A percentile compares a stretch with the other conserved stretches of the same genome.
Conservation (phyloP, 1,139 yeast species). For the Yamadazyma diospyri region DNA sequence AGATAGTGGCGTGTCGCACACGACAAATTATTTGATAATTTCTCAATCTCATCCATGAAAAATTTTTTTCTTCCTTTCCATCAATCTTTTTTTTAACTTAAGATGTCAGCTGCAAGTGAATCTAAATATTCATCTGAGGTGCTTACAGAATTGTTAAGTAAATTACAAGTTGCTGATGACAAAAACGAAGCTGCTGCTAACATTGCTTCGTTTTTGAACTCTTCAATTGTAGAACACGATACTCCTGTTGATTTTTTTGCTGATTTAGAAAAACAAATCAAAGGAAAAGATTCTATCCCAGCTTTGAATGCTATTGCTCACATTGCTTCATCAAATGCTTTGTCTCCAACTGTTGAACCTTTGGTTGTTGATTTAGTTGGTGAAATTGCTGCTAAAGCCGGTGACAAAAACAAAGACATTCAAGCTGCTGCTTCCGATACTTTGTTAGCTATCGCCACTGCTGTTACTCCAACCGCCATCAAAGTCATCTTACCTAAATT, state of each 20-base stretch:
- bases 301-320: conserved; percentile 83
- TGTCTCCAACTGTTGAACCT: conserved; percentile 94
- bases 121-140: conserved; percentile 71
- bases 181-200: conserved; percentile 85
- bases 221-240: conserved; percentile 97
- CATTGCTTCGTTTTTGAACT: conserved; percentile 91
- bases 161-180: conserved; percentile 90
- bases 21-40: not conserved
- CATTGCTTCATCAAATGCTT: conserved; percentile 76
- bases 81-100: conserved; percentile 4
- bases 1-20: conserved; percentile 2
- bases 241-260: conserved; percentile 87
- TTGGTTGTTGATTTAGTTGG: conserved; percentile 74
- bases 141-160: conserved; percentile 89
- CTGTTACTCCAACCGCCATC: conserved; percentile 90
- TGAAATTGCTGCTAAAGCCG: conserved; percentile 72
- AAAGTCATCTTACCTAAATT: conserved; percentile 85
- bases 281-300: conserved; percentile 66
- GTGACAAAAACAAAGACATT: conserved; percentile 82
- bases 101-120: conserved; percentile 62
- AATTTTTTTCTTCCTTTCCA: conserved; percentile 4
- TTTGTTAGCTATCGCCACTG: conserved; percentile 69
- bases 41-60: conserved; percentile 2
- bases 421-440: conserved; percentile 71
- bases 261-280: conserved; percentile 71